A percentile compares a stretch with the other conserved stretches of the same genome.
These are phyloP conservation scores for Talaromyces marneffei DNA, from an alignment of 2,329 filamentous ascomycete genomes.

Conservation along the genomic window DNA sequence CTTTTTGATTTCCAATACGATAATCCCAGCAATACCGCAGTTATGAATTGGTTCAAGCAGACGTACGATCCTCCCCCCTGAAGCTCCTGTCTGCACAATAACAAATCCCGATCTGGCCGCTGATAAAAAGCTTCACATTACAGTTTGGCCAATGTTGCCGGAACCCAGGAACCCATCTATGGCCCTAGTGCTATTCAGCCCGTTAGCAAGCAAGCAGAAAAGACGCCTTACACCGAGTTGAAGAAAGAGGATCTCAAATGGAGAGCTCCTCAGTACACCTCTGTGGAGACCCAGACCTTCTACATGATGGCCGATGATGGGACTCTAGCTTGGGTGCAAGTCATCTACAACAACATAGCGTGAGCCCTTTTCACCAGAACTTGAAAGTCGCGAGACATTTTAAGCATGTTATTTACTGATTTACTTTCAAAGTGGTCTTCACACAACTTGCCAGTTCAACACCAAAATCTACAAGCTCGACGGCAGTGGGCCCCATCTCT, in stretches of 20 bases:
- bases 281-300: slow-evolving; percentile 91
- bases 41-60: slow-evolving; percentile 95
- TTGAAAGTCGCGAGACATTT: slow-evolving; percentile 2
- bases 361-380: slow-evolving; percentile 47
- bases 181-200: slow-evolving; percentile 81
- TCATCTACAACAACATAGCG: slow-evolving; percentile 98
- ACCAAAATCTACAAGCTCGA: slow-evolving; percentile 81
- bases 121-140: slow-evolving; percentile 9
- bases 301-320: slow-evolving; percentile 80
- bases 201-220: slow-evolving; percentile 73
- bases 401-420: not conserved
- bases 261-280: slow-evolving; percentile 73
- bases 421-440: slow-evolving; percentile 61
- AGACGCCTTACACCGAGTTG: slow-evolving; percentile 73
- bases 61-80: slow-evolving; percentile 54
- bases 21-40: slow-evolving; percentile 32
- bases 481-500: slow-evolving; percentile 66
- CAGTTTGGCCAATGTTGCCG: slow-evolving; percentile 70
- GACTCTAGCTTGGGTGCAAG: slow-evolving; percentile 70
- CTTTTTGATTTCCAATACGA: not conserved
- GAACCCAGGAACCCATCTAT: slow-evolving; percentile 94
- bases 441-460: slow-evolving; percentile 89
- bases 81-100: not conserved
- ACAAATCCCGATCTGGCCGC: slow-evolving; percentile 14
- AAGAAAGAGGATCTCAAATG: slow-evolving; percentile 75